A percentile compares a stretch with the other conserved stretches of the same genome.
phyloP scores from a whole-genome alignment of 345 rosid genomes.

The Zanthoxylum bungeanum region DNA sequence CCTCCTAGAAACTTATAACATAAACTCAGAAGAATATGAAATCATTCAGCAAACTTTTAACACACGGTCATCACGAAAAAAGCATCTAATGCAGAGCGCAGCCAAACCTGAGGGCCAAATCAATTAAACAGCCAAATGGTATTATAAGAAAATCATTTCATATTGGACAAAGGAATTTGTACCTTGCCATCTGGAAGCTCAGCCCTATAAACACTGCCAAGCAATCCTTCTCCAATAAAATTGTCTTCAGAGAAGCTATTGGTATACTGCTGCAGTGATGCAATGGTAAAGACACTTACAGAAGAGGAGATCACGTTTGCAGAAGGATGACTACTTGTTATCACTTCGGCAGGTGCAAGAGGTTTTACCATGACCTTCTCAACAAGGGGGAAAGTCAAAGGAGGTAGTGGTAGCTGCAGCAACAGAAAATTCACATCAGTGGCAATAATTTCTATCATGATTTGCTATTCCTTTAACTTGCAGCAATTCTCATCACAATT shows the following conservation, averaged over 20 bases:
- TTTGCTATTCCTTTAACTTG: constrained; percentile 30
- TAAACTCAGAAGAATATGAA: too few species aligned
- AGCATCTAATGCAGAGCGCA: too few species aligned
- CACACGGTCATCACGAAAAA: too few species aligned
- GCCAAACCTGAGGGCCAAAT: background rate
- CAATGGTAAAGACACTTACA: constrained; percentile 52
- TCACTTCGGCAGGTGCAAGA: constrained; percentile 22
- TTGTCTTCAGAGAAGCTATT: constrained; percentile 70
- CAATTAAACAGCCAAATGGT: background rate
- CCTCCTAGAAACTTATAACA: too few species aligned
- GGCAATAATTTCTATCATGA: constrained; percentile 19
- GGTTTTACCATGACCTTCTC: constrained; percentile 46
- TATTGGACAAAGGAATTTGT: constrained; percentile 8
- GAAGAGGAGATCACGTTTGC: constrained; percentile 36
- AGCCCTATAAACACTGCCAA: constrained; percentile 73
- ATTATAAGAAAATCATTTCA: background rate
- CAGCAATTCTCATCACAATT: constrained; percentile 27
- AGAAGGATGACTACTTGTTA: constrained; percentile 22
- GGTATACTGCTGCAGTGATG: constrained; percentile 84
- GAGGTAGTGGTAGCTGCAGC: constrained; percentile 45
- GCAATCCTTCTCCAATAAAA: constrained; percentile 72
- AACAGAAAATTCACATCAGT: constrained; percentile 17
- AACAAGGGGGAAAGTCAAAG: constrained; percentile 27
- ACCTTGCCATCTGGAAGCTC: constrained; percentile 84
- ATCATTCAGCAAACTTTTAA: too few species aligned